These are phyloP conservation scores for Aspergillus nanangensis DNA, from an alignment of 495 filamentous ascomycete genomes.

Conservation along the genomic window DNA sequence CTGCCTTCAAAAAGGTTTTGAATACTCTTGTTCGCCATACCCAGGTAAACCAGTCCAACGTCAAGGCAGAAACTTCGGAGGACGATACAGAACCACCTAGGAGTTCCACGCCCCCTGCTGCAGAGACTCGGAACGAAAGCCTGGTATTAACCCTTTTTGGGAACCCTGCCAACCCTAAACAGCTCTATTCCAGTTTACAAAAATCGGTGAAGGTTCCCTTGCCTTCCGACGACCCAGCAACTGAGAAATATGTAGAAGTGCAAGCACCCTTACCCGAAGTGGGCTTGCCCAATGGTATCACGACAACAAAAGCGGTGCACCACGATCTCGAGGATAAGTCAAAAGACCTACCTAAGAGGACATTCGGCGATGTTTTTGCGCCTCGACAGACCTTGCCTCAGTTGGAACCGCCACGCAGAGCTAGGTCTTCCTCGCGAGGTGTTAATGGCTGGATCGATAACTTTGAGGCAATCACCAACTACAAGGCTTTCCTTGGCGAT, in stretches of 20 bases:
- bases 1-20: conserved; percentile 46
- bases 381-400: conserved; percentile 62
- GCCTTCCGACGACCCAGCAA: conserved; percentile 31
- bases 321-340: conserved; percentile 35
- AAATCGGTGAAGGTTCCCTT: conserved; percentile 38
- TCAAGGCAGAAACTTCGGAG: conserved; percentile 37
- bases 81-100: conserved; percentile 33
- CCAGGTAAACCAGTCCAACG: conserved; percentile 28
- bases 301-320: conserved; percentile 63
- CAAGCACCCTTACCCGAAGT: conserved; percentile 53
- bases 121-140: conserved; percentile 39
- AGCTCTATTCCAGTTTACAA: conserved; percentile 80
- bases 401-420: conserved; percentile 59
- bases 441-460: conserved; percentile 35
- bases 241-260: conserved; percentile 43
- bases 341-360: conserved; percentile 48
- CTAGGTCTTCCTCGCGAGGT: conserved; percentile 23
- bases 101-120: conserved; percentile 16
- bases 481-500: conserved; percentile 31
- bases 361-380: conserved; percentile 77
- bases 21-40: conserved; percentile 44
- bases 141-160: conserved; percentile 65
- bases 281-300: conserved; percentile 69
- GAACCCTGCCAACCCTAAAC: conserved; percentile 64
- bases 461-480: conserved; percentile 37